Conservation (phyloP, 139 green algal genomes). For the Diplosphaera chodatii region DNA sequence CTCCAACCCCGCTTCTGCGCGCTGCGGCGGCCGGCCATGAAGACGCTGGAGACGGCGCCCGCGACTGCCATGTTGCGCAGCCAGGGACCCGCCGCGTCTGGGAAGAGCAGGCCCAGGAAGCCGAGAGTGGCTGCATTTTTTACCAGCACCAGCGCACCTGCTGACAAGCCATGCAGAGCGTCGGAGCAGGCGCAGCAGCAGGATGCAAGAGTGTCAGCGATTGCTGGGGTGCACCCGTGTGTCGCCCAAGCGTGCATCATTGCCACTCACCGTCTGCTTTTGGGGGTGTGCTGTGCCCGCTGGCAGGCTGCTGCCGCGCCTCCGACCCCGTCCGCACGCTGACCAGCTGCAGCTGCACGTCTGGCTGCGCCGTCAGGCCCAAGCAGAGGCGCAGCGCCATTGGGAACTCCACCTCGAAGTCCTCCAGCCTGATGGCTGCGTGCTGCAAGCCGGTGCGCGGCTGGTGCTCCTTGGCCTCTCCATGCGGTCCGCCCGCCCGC, state of each 20-base stretch:
- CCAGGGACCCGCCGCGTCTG: not conserved
- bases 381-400: constrained; percentile 2
- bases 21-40: constrained; percentile 10
- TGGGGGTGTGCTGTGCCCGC: not conserved
- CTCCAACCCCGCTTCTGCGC: constrained; percentile 13
- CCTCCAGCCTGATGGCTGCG: not conserved
- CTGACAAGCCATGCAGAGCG: not conserved
- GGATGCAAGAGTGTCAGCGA: too few relatives aligned
- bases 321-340: not conserved
- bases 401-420: not conserved
- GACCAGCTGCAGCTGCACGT: constrained; percentile 11
- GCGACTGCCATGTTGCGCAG: not conserved
- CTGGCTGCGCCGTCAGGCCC: constrained; percentile 1
- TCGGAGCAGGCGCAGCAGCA: too few relatives aligned
- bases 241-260: too few relatives aligned
- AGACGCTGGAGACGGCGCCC: not conserved
- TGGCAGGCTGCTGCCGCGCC: not conserved
- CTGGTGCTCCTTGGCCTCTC: too few relatives aligned
- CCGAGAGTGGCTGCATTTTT: constrained; percentile 6
- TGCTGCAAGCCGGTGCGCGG: not conserved
- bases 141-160: not conserved
- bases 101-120: constrained; percentile 20
- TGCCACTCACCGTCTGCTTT: not conserved
- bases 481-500: too few relatives aligned
- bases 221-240: too few relatives aligned